Evolutionary conservation across 352 stramenopile genomes (phyloP), one percentile per base, ranked within the genome.

Genomic region (Pythium utonaiense): DNA sequence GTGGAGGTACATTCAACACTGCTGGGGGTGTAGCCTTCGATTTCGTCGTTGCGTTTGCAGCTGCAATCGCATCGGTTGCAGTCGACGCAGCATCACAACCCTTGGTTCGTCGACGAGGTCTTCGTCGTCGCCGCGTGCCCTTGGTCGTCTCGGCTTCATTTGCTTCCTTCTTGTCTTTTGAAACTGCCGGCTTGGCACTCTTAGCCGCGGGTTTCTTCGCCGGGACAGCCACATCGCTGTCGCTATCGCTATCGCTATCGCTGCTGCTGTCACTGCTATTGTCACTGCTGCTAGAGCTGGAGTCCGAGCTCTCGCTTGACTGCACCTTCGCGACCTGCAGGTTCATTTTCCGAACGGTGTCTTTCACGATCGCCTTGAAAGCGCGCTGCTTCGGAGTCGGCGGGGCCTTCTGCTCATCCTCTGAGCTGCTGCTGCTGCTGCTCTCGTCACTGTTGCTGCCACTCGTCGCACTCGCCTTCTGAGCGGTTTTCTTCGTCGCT

Each of bases 391-490:
- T 54, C 2, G 40, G 27, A 10, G 57, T 60, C 14, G 38, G 31
- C 5, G 27, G 62, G 24, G 33, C 50, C 34, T 14, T 67, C 62
- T 16, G 59, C 71, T 5, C 27, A 22, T 33, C 47, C 6, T 53
- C 65, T 64, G 19, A 62, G 21, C 66, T 67, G 36, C 57, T 64
- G 22, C 47, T 73, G 19, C n/a, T n/a, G n/a, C n/a, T n/a, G n/a
- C n/a, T n/a, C n/a, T 56, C 66, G 10, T 53, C 64, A 41, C 42
- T 62, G 49, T 28, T 69, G 27, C 63, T 72, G 21, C 25, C 28
- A 53, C 14, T 44, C 10, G 14, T 3, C 22, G 12, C 6, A 22
- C 16, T 44, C 3, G 27, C 17, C 47, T 31, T 28, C 14, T 40
- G 25, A 4, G 27, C 13, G 2, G 3, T 6, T 8, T 53, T 53